Evolutionary conservation across 2,329 filamentous ascomycete species (phyloP), one percentile per base, ranked within the genome.

Genomic region (Pseudogymnoascus sp.): DNA sequence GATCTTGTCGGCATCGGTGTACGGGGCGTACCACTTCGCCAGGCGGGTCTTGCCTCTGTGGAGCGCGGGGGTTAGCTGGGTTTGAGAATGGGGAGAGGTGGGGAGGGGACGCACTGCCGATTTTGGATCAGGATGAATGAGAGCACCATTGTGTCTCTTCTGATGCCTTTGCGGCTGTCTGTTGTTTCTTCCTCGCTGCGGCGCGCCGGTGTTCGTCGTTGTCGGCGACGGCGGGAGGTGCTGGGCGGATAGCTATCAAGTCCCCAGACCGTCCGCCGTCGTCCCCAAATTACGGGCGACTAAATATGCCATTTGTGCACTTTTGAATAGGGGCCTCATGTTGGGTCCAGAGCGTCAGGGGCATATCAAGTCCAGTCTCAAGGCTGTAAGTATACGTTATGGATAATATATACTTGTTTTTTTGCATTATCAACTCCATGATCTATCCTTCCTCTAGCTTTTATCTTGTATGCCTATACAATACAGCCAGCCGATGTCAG

Each of bases 21-120:
- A 99, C 64, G 94, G 93, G 68, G 89, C 90, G 81, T 99, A 99
- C 93, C 93, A 99, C 79, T 99, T 99, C 67, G 94, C 94, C 66
- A 99, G 84, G 70, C 94, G 89, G 69, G 94, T 99, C 81, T 99
- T 99, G 78, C 94, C 94, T 83, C 93, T 97, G 68, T 67, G 9
- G 11, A 11, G 17, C 7, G 41, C 10, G 67, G 64, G 57, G 60
- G 63, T 67, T 60, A 67, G 66, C 58, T 59, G 15, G 3, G 5
- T 9, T 11, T 39, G 31, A 58, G 26, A 1, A 1, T n/a, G 17
- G 62, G n/a, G 4, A 39, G 44, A 17, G 41, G 2, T 5, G 6
- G 9, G 41, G 41, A 40, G 61, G 29, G 31, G 11, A 71, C 78
- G 50, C 75, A 93, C 89, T 96, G 91, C 68, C 90, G 85, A 74